phyloP scores from a whole-genome alignment of 2,329 filamentous ascomycete species.

The Cladorrhinum sp. region DNA sequence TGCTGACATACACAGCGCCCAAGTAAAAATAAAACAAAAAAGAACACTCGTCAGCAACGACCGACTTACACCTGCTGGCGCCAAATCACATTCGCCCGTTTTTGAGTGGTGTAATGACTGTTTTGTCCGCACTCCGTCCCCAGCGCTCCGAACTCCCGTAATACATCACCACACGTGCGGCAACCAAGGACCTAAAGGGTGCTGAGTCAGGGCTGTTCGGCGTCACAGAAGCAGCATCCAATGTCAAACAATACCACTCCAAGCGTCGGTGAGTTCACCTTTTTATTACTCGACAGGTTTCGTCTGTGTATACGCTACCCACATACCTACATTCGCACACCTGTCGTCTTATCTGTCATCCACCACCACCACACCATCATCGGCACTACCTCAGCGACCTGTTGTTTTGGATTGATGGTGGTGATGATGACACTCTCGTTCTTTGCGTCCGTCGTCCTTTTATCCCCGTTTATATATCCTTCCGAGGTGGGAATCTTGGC shows the following conservation, averaged over 20 bases:
- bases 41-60: background rate
- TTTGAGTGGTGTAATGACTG: background rate
- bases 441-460: background rate
- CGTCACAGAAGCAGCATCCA: slow-evolving; percentile 4
- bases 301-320: background rate
- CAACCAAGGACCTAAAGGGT: background rate
- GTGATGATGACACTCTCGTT: background rate
- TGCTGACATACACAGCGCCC: background rate
- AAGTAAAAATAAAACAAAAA: background rate
- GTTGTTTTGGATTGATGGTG: background rate
- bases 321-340: background rate
- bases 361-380: background rate
- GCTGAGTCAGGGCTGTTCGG: slow-evolving; percentile 9
- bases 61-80: background rate
- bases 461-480: slow-evolving; percentile 8
- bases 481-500: slow-evolving; percentile 5
- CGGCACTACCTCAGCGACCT: background rate
- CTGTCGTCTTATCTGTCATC: background rate
- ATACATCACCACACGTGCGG: background rate
- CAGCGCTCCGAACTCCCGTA: background rate
- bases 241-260: slow-evolving; percentile 3
- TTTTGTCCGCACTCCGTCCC: background rate
- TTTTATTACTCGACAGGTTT: background rate
- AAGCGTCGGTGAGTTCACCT: background rate
- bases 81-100: background rate